Evolutionary conservation across 2,329 filamentous ascomycete species (phyloP).

Genomic region (Penicillium sp.): DNA sequence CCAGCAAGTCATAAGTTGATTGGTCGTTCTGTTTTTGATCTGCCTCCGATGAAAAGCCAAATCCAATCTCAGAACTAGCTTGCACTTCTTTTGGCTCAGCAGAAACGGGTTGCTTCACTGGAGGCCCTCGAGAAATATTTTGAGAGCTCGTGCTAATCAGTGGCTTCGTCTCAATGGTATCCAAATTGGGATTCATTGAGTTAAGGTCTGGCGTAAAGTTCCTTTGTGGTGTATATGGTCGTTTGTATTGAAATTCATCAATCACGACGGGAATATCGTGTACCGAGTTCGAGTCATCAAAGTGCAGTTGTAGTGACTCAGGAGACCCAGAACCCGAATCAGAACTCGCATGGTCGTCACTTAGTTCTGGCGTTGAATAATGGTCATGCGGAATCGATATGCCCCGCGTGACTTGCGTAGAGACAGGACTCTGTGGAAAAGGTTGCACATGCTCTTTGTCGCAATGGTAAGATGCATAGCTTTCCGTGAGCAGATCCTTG

Average conservation of each 20-base stretch:
- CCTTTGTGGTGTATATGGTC: not conserved
- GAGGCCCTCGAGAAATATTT: not conserved
- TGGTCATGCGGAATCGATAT: not conserved
- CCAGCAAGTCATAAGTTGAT: not conserved
- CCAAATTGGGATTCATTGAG: not conserved
- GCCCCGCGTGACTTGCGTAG: not conserved
- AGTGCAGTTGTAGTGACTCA: not conserved
- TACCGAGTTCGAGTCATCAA: not conserved
- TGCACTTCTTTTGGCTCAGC: not conserved
- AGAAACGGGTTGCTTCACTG: not conserved
- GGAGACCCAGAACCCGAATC: conserved; percentile 5
- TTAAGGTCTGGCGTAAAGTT: not conserved
- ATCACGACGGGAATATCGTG: not conserved
- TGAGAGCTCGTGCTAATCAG: not conserved
- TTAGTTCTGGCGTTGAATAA: not conserved
- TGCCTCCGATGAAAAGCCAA: not conserved
- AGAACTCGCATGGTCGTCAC: not conserved
- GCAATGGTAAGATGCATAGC: not conserved
- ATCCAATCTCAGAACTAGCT: not conserved
- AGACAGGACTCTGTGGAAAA: not conserved
- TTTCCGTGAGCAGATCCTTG: not conserved
- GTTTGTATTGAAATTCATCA: not conserved
- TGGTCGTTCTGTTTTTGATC: not conserved
- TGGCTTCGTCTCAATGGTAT: not conserved
- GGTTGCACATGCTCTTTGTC: conserved; percentile 2